phyloP scores from a whole-genome alignment of 2,329 filamentous ascomycete genomes.

The Phialocephala subalpina region DNA sequence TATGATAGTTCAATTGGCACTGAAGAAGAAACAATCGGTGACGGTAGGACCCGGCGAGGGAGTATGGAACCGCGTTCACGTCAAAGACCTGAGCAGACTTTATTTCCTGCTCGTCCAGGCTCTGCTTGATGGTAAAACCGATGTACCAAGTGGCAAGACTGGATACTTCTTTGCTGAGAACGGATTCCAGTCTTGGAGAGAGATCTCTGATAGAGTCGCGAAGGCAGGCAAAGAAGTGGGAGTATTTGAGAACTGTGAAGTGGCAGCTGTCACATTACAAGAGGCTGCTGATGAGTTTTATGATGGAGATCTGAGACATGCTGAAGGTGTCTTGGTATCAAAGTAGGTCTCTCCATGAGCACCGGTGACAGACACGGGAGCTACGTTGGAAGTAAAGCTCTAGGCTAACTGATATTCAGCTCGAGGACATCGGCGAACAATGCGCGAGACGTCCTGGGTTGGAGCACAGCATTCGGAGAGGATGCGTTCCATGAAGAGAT shows the following conservation, averaged over 20 bases:
- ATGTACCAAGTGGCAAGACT: slow-evolving; percentile 46
- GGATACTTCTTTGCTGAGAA: slow-evolving; percentile 54
- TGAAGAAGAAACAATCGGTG: slow-evolving; percentile 43
- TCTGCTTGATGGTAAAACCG: slow-evolving; percentile 41
- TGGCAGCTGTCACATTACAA: slow-evolving; percentile 41
- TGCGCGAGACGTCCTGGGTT: slow-evolving; percentile 31
- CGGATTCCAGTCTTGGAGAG: slow-evolving; percentile 50
- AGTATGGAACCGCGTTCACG: slow-evolving; percentile 53
- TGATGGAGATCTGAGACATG: slow-evolving; percentile 34
- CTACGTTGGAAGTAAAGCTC: no score
- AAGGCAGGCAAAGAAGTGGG: slow-evolving; percentile 44
- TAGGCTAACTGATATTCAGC: slow-evolving; percentile 16
- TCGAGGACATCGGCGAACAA: slow-evolving; percentile 34
- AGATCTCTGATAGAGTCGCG: slow-evolving; percentile 48
- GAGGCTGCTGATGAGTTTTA: slow-evolving; percentile 41
- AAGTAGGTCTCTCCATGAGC: slow-evolving; percentile 31
- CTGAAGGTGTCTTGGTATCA: slow-evolving; percentile 47
- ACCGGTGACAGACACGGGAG: no score
- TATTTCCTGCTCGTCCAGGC: slow-evolving; percentile 49
- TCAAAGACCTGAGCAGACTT: slow-evolving; percentile 52
- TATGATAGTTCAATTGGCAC: slow-evolving; percentile 42
- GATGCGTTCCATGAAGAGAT: slow-evolving; percentile 31
- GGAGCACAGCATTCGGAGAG: slow-evolving; percentile 30
- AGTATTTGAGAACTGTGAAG: slow-evolving; percentile 40
- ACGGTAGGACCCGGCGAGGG: slow-evolving; percentile 48